Percentiles rank a stretch among this genome's conserved stretches.
phyloP scores from a whole-genome alignment of 768 basidiomycete species.

The Sporobolomyces pararoseus region DNA sequence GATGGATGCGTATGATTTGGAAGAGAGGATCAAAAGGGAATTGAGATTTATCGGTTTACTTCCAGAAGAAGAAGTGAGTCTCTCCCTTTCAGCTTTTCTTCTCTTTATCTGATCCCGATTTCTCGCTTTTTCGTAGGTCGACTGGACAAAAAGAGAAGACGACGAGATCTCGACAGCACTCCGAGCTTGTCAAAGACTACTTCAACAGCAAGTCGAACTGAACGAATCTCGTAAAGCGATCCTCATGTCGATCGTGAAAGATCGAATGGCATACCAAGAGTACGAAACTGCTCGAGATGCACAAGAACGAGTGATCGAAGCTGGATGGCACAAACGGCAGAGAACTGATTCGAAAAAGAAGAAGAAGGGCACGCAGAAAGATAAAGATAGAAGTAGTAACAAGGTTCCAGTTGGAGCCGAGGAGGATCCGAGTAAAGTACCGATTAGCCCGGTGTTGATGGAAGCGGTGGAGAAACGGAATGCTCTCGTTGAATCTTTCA shows the following conservation, averaged over 20 bases:
- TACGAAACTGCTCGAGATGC: conserved; percentile 78
- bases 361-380: conserved; percentile 68
- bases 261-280: conserved; percentile 85
- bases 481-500: conserved; percentile 74
- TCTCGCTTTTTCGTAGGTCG: conserved; percentile 45
- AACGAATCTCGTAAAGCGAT: conserved; percentile 80
- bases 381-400: conserved; percentile 51
- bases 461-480: conserved; percentile 70
- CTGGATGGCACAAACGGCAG: conserved; percentile 71
- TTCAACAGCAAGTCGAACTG: conserved; percentile 68
- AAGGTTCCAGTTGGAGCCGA: conserved; percentile 38
- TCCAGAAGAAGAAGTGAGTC: conserved; percentile 48
- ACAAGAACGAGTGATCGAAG: conserved; percentile 77
- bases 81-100: neutral
- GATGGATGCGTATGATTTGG: conserved; percentile 51
- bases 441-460: conserved; percentile 64
- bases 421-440: conserved; percentile 55
- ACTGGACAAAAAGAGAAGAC: conserved; percentile 57
- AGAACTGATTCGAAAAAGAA: conserved; percentile 59
- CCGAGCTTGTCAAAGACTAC: conserved; percentile 76
- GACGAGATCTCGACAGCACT: conserved; percentile 90
- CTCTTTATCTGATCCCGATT: neutral
- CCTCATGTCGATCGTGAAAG: conserved; percentile 70
- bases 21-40: conserved; percentile 52
- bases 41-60: conserved; percentile 52